phyloP scores from a whole-genome alignment of 2,329 filamentous ascomycete genomes.

The Blastomyces gilchristii region DNA sequence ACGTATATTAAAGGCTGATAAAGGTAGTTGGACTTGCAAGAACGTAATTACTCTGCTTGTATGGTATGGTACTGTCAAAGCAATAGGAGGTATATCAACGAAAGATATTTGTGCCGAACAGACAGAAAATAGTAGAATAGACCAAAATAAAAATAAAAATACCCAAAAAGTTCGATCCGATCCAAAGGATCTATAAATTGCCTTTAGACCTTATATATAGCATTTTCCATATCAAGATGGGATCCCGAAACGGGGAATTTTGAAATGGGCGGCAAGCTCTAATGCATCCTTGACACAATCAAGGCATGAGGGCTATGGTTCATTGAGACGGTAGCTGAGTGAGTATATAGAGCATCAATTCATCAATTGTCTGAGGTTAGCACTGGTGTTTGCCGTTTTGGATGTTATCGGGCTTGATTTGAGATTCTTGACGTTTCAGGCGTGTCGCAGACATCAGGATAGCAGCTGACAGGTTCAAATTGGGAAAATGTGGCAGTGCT shows the following conservation, averaged over 20 bases:
- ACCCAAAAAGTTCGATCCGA: not conserved
- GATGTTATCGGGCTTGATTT: not conserved
- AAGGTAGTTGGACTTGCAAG: not conserved
- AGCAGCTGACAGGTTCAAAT: not conserved
- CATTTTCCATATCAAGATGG: not conserved
- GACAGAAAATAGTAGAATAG: not conserved
- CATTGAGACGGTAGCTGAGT: not conserved
- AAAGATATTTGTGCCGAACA: not conserved
- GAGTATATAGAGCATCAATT: not conserved
- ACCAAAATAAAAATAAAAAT: not conserved
- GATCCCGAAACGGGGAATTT: not conserved
- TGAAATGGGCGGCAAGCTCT: not conserved
- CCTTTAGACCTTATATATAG: not conserved
- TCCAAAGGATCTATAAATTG: not conserved
- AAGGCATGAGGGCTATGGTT: not conserved
- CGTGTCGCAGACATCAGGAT: not conserved
- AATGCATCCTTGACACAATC: not conserved
- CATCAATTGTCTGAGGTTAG: not conserved
- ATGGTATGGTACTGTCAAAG: not conserved
- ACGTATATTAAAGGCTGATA: not conserved
- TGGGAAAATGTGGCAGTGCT: not conserved
- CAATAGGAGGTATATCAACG: not conserved
- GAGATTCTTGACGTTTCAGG: constrained; percentile 4
- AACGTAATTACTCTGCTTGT: not conserved
- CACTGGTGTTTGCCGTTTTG: not conserved